These are phyloP conservation scores for Phoenix dactylifera DNA, from an alignment of 176 grass and related monocot genomes.

Conservation along the genomic window DNA sequence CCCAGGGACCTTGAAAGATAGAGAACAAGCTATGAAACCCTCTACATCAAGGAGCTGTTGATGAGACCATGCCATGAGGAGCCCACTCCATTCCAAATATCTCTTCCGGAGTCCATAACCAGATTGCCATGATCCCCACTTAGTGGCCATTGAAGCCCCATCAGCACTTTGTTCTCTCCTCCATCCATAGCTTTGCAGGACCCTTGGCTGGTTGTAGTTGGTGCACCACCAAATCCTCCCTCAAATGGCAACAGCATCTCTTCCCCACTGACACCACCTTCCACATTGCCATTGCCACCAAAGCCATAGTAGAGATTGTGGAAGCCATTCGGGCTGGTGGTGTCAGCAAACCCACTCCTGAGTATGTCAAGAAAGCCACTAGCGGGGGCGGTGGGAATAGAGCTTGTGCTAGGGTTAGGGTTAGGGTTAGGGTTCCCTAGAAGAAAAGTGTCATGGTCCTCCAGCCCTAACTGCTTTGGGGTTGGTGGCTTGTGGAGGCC, in stretches of 20 bases:
- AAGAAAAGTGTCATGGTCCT: background rate
- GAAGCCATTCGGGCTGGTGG: background rate
- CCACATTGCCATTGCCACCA: slow-evolving; percentile 6
- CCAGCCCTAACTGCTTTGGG: background rate
- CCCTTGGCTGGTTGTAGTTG: background rate
- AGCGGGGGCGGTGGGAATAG: background rate
- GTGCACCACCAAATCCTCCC: background rate
- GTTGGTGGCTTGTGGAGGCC: slow-evolving; percentile 3
- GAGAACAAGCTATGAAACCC: too few relatives aligned
- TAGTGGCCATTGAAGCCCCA: slow-evolving; percentile 6
- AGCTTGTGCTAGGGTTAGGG: background rate
- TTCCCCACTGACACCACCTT: background rate
- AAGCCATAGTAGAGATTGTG: slow-evolving; percentile 13
- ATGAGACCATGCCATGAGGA: slow-evolving; percentile 32
- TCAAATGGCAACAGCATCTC: background rate
- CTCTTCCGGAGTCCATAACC: slow-evolving; percentile 2
- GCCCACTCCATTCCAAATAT: background rate
- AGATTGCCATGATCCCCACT: background rate
- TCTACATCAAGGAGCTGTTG: slow-evolving; percentile 18
- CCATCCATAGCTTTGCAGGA: slow-evolving; percentile 2
- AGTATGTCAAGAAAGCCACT: slow-evolving; percentile 23
- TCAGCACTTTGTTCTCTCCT: background rate
- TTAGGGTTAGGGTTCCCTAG: background rate
- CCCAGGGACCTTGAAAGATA: too few relatives aligned
- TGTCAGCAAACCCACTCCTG: slow-evolving; percentile 12